Conservation (phyloP, 129 eudicot genomes). For the Tagetes patula region DNA sequence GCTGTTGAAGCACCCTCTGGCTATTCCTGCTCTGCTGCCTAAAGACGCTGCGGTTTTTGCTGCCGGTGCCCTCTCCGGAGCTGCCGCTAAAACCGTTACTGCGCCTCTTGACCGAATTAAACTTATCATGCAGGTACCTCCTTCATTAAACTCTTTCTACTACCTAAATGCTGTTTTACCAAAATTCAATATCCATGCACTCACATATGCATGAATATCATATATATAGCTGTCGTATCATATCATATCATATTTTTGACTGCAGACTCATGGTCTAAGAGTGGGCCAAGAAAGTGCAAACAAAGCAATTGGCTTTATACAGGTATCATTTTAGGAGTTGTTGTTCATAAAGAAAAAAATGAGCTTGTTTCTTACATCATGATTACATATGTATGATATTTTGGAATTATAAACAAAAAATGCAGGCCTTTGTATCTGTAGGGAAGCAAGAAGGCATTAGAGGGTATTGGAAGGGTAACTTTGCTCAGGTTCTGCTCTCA, state of each 20-base stretch:
- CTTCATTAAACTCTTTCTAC: too few relatives aligned
- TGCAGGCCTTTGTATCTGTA: conserved; percentile 66
- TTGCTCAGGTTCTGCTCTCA: conserved; percentile 59
- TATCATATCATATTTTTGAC: too few relatives aligned
- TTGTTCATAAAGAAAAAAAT: neutral
- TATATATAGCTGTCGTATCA: too few relatives aligned
- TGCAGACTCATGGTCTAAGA: conserved; percentile 89
- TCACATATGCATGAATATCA: too few relatives aligned
- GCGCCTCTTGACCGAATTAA: conserved; percentile 95
- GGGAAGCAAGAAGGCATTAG: conserved; percentile 86
- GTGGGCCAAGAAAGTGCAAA: conserved; percentile 76
- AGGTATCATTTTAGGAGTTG: conserved; percentile 36
- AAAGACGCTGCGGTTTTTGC: conserved; percentile 77
- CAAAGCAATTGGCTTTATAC: conserved; percentile 78
- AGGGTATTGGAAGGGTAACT: conserved; percentile 94
- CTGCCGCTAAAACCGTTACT: conserved; percentile 75
- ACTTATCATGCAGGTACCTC: conserved; percentile 84
- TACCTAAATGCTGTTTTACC: neutral
- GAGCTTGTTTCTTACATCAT: neutral
- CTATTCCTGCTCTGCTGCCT: conserved; percentile 55
- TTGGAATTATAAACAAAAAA: neutral
- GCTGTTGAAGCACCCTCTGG: conserved; percentile 58
- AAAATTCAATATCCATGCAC: too few relatives aligned
- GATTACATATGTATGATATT: neutral
- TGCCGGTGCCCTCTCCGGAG: conserved; percentile 89